phyloP scores from a whole-genome alignment of 2,329 filamentous ascomycete genomes.

The Raffaelea albimanens region DNA sequence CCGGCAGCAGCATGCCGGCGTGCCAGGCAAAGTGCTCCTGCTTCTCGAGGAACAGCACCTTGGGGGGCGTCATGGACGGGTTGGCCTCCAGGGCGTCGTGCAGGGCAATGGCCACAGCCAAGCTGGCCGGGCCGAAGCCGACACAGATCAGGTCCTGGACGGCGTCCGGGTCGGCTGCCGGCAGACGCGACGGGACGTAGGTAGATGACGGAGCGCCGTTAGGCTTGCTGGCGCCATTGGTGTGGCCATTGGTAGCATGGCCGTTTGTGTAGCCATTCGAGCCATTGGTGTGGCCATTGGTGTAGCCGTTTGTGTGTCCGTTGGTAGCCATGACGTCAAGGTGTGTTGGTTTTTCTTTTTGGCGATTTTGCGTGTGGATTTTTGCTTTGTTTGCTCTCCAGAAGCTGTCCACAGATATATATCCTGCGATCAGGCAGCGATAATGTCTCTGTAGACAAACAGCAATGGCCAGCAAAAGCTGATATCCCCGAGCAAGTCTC shows the following conservation, averaged over 20 bases:
- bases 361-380: too few species aligned
- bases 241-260: neutral
- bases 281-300: conserved; percentile 1
- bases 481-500: too few species aligned
- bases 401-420: too few species aligned
- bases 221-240: neutral
- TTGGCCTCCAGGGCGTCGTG: conserved; percentile 62
- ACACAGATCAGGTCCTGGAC: conserved; percentile 81
- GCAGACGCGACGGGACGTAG: conserved; percentile 3
- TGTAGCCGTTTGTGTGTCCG: conserved; percentile 5
- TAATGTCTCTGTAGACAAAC: too few species aligned
- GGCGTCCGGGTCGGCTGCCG: conserved; percentile 34
- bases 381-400: too few species aligned
- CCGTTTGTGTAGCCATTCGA: neutral
- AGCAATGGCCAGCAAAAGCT: too few species aligned
- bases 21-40: conserved; percentile 84
- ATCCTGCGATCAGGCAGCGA: too few species aligned
- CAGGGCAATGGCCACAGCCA: conserved; percentile 81
- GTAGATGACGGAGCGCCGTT: conserved; percentile 1
- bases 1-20: conserved; percentile 86
- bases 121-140: conserved; percentile 84
- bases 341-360: too few species aligned
- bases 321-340: neutral
- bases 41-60: conserved; percentile 80
- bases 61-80: conserved; percentile 41